Percentiles rank a stretch among this genome's conserved stretches.
Conservation (phyloP, 2,329 filamentous ascomycete species). For the Fusarium odoratissimum region DNA sequence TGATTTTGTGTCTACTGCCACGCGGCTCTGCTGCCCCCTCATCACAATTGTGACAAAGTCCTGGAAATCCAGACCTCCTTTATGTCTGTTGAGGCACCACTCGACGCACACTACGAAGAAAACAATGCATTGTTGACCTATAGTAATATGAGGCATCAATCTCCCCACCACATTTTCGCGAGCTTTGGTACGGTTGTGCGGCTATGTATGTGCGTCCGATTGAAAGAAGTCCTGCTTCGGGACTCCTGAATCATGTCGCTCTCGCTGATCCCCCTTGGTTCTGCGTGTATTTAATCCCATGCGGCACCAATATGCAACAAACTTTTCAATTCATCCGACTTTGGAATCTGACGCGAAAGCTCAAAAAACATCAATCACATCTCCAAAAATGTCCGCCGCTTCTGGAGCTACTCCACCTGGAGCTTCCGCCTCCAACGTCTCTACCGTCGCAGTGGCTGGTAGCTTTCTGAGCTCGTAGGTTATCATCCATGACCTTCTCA, state of each 20-base stretch:
- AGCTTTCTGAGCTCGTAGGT: background rate
- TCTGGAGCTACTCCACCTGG: background rate
- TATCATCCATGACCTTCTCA: fast-evolving
- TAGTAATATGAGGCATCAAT: background rate
- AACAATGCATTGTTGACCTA: background rate
- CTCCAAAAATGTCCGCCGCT: background rate
- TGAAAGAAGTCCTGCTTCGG: background rate
- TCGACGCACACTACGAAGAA: background rate
- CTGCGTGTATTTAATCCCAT: background rate
- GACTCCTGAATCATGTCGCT: background rate
- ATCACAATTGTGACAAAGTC: slow-evolving; percentile 1
- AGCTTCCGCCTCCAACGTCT: background rate
- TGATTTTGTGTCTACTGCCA: background rate
- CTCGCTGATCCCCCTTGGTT: background rate
- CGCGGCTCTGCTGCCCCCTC: background rate
- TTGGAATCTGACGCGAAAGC: background rate
- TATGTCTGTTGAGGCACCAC: background rate
- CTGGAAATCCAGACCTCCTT: background rate
- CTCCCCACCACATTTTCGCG: background rate
- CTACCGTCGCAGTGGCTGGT: background rate
- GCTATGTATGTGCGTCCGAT: background rate
- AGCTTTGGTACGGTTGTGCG: background rate
- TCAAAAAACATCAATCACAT: background rate
- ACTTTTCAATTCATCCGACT: background rate
- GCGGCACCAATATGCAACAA: background rate